Evolutionary conservation across 2,329 filamentous ascomycete genomes (phyloP), one percentile per base, ranked within the genome.

Genomic region (Fonsecaea nubica): DNA sequence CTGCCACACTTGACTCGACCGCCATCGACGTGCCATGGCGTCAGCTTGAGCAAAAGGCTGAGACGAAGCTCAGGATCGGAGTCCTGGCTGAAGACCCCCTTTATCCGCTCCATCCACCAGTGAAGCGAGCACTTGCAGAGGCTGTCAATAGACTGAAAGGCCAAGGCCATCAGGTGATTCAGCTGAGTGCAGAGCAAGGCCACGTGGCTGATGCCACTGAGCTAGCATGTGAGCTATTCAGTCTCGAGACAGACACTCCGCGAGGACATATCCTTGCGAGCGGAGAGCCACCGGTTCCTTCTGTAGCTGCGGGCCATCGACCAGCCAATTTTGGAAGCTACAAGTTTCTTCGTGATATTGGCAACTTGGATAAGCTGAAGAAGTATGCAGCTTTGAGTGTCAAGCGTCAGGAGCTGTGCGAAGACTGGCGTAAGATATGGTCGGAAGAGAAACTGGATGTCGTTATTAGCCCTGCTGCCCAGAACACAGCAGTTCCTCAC

Each of bases 21-120:
- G 70, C 65, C 1, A 63, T 73, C 6, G 71, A 71, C 38, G 72
- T 74, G 0, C 74, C 74, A 9, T 76, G 74, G 73, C 70, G 71
- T 18, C 63, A 18, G 3, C 55, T 74, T n/a, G 42, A 63, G 7
- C 57, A 50, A 21, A 42, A 42, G 21, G 35, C 58, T 0, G 68
- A 70, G 48, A 8, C 62, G 35, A 60, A 53, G 8, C 68, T 87
- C 3, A 78, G 77, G 0, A 81, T 88, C 45, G 86, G 86, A 0
- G 68, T 87, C 1, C 72, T 85, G 10, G 64, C 79, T 1, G 81
- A 83, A 53, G 82, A 86, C 68, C 75, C 79, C 0, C 74, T 80
- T 1, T 81, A 81, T 35, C 82, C 78, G 33, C 80, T 83, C 0
- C 85, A 88, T 56, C 85, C 86, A 0, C 84, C 86, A 0, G 79